These are phyloP conservation scores for Arthromyces matolae DNA, from an alignment of 768 basidiomycete genomes.

Conservation along the genomic window DNA sequence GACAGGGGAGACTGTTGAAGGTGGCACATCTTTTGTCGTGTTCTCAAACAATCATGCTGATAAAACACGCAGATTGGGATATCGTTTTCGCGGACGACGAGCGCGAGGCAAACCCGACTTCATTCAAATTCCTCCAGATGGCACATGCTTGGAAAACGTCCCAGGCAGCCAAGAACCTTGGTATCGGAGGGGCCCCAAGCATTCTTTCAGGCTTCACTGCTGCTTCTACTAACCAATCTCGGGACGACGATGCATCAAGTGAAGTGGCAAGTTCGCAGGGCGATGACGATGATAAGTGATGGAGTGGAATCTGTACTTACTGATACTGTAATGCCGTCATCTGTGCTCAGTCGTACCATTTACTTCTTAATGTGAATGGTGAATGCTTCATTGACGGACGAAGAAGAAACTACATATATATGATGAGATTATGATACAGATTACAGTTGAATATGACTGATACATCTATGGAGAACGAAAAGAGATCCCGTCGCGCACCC, in stretches of 20 bases:
- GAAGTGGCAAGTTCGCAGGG: conserved; percentile 17
- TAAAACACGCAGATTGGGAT: conserved; percentile 89
- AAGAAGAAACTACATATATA: too few species aligned
- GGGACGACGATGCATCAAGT: conserved; percentile 11
- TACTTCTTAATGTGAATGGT: too few species aligned
- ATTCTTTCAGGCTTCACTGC: conserved; percentile 48
- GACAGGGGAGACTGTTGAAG: conserved; percentile 84
- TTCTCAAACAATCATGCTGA: too few species aligned
- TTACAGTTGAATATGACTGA: conserved; percentile 4
- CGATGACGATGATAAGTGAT: conserved; percentile 11
- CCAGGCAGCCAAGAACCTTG: conserved; percentile 38
- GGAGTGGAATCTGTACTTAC: too few species aligned
- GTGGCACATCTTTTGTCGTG: too few species aligned
- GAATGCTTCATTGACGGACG: too few species aligned
- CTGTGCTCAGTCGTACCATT: too few species aligned
- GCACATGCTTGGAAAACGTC: conserved; percentile 86
- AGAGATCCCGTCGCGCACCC: too few species aligned
- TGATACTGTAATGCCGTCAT: too few species aligned
- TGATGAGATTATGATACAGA: conserved; percentile 2
- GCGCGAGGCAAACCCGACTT: conserved; percentile 84
- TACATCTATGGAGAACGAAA: too few species aligned
- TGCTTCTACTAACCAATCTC: conserved; percentile 22
- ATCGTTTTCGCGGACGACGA: conserved; percentile 97
- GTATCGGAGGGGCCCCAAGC: conserved; percentile 22
- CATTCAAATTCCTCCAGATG: conserved; percentile 94